phyloP scores from a whole-genome alignment of 2,329 filamentous ascomycete species.

The Fusarium metavorans region DNA sequence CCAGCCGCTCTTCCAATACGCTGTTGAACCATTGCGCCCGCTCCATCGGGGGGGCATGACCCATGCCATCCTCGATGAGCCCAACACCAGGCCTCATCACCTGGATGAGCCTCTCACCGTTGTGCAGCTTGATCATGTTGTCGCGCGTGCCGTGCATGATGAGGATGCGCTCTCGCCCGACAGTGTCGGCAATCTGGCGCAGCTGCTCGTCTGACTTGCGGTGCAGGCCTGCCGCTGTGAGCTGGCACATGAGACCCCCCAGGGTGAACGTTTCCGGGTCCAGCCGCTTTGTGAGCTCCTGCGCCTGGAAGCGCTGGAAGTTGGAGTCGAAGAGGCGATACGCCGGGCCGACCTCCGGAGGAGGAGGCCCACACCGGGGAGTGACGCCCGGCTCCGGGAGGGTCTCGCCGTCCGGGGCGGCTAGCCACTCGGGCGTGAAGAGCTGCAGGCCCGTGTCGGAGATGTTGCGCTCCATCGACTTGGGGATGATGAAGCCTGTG shows the following conservation, averaged over 20 bases:
- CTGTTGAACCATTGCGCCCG: slow-evolving; percentile 75
- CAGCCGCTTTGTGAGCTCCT: slow-evolving; percentile 79
- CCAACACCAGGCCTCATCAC: slow-evolving; percentile 72
- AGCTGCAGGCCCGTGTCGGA: slow-evolving; percentile 73
- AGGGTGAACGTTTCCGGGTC: slow-evolving; percentile 71
- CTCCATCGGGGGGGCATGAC: slow-evolving; percentile 82
- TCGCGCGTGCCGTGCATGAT: slow-evolving; percentile 83
- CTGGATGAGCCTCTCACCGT: slow-evolving; percentile 76
- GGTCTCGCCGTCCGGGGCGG: slow-evolving; percentile 67
- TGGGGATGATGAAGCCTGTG: slow-evolving; percentile 73
- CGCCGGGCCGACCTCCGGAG: slow-evolving; percentile 40
- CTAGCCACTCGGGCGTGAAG: slow-evolving; percentile 75
- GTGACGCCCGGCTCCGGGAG: slow-evolving; percentile 61
- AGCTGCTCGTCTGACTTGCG: slow-evolving; percentile 72
- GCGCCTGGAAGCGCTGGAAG: slow-evolving; percentile 84
- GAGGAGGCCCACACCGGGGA: slow-evolving; percentile 52
- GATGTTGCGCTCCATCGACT: slow-evolving; percentile 75
- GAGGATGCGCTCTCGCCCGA: slow-evolving; percentile 80
- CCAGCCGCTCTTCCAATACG: slow-evolving; percentile 69
- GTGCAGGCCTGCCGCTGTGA: slow-evolving; percentile 84
- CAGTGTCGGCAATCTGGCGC: slow-evolving; percentile 69
- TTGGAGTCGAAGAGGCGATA: slow-evolving; percentile 77
- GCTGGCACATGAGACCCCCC: slow-evolving; percentile 80
- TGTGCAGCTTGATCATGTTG: slow-evolving; percentile 79
- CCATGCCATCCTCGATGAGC: slow-evolving; percentile 75